Evolutionary conservation across 2,329 filamentous ascomycete species (phyloP).

Genomic region (Aciculosporium take): DNA sequence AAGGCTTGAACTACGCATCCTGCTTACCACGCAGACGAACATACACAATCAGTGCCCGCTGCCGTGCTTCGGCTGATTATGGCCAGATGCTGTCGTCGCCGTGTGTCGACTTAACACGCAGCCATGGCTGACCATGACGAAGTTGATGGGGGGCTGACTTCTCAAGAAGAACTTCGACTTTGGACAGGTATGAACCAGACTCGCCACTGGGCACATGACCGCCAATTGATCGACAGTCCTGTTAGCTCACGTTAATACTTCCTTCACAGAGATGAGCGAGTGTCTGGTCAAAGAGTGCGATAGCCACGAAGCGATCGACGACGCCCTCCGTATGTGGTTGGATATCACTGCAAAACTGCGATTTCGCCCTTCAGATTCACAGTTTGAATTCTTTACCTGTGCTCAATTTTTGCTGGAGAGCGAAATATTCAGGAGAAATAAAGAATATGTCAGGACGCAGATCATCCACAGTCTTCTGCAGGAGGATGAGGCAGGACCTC

Average conservation of each 20-base stretch:
- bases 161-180: slow-evolving; percentile 74
- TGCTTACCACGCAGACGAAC: neutral
- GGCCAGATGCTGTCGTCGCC: slow-evolving; percentile 22
- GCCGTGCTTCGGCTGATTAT: slow-evolving; percentile 6
- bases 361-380: slow-evolving; percentile 59
- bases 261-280: slow-evolving; percentile 29
- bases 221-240: neutral
- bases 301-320: slow-evolving; percentile 54
- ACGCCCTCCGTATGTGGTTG: slow-evolving; percentile 73
- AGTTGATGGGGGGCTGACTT: slow-evolving; percentile 35
- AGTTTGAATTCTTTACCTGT: slow-evolving; percentile 69
- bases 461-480: slow-evolving; percentile 76
- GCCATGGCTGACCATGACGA: slow-evolving; percentile 48
- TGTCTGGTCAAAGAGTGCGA: slow-evolving; percentile 33
- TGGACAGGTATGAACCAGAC: slow-evolving; percentile 54
- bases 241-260: slow-evolving; percentile 8
- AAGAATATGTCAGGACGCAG: slow-evolving; percentile 80
- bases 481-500: slow-evolving; percentile 69
- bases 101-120: slow-evolving; percentile 14
- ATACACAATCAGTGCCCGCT: neutral
- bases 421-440: slow-evolving; percentile 56
- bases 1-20: neutral
- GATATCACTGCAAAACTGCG: slow-evolving; percentile 62
- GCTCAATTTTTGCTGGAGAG: slow-evolving; percentile 66
- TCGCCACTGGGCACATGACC: neutral